Conservation (phyloP, 2,329 filamentous ascomycete species). For the Colletotrichum filicis region DNA sequence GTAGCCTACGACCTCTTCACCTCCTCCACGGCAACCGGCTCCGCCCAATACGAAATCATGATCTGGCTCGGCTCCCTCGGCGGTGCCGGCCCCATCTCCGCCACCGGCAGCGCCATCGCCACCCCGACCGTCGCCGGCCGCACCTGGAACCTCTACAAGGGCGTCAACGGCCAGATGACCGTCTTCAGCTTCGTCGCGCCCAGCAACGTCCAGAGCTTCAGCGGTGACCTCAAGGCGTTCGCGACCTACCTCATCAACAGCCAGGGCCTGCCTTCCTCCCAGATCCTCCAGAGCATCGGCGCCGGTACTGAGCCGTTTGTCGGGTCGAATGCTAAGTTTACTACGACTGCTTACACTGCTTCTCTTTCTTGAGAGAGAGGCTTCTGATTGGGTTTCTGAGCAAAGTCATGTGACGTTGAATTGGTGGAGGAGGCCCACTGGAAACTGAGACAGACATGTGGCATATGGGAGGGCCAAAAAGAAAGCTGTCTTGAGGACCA, state of each 20-base stretch:
- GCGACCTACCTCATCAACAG: conserved; percentile 62
- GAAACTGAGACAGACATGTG: conserved; percentile 15
- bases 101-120: conserved; percentile 61
- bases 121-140: conserved; percentile 63
- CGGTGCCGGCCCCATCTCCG: conserved; percentile 65
- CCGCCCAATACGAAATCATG: conserved; percentile 71
- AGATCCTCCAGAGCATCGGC: conserved; percentile 50
- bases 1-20: conserved; percentile 73
- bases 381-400: not conserved
- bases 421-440: not conserved
- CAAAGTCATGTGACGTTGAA: not conserved
- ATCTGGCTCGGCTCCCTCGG: conserved; percentile 70
- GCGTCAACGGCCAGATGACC: conserved; percentile 67
- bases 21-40: conserved; percentile 52
- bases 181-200: conserved; percentile 66
- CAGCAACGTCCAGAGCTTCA: conserved; percentile 61
- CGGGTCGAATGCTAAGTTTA: conserved; percentile 51
- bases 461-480: not conserved
- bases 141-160: conserved; percentile 69
- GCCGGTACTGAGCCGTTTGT: conserved; percentile 69
- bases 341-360: conserved; percentile 30
- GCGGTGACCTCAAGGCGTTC: conserved; percentile 68
- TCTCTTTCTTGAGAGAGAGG: conserved; percentile 3
- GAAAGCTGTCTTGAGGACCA: not conserved
- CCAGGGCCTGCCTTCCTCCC: conserved; percentile 56